Evolutionary conservation across 352 stramenopile genomes (phyloP), one percentile per base, ranked within the genome.

Genomic region (Phytophthora palmivora): DNA sequence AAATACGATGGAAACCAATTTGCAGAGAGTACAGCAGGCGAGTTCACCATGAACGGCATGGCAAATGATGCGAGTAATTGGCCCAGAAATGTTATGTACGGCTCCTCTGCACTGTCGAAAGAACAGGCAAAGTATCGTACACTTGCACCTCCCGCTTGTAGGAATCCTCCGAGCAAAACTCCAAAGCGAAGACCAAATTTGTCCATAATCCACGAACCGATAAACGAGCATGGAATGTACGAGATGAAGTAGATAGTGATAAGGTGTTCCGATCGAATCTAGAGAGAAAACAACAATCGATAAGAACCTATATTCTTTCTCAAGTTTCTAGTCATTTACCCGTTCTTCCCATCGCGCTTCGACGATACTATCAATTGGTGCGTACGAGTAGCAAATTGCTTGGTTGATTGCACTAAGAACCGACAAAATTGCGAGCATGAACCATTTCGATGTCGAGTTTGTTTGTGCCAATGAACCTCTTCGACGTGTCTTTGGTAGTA

Each of bases 41-140:
- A 91, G 54, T 91, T 91, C 6, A 91, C 79, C 82, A 91, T 91
- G 62, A 91, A 91, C 18, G 82, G 80, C 80, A 89, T 90, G 0
- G 82, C 80, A 11, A 88, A 64, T 0, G 82, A 86, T 19, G 82
- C 79, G 3, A 92, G 30, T 19, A 80, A 62, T 46, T 92, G 82
- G 4, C 82, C 82, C 0, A 84, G 4, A 15, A 89, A 38, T 3
- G 80, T 87, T 26, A 82, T 33, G 15, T 72, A 58, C 3, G 56
- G 61, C 12, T 88, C 78, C 1, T 64, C 45, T 0, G 32, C 38
- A 2, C 50, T 39, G 6, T 47, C 41, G 6, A 67, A 63, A 3
- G 67, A 72, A 14, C 70, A 76, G 7, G 68, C 69, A 0, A 79
- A 24, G 49, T 78, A 87, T 18, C 82, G 82, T 7, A 89, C 32